These are phyloP conservation scores for Plantago coronopus DNA, from an alignment of 305 asterid genomes.

Conservation along the genomic window DNA sequence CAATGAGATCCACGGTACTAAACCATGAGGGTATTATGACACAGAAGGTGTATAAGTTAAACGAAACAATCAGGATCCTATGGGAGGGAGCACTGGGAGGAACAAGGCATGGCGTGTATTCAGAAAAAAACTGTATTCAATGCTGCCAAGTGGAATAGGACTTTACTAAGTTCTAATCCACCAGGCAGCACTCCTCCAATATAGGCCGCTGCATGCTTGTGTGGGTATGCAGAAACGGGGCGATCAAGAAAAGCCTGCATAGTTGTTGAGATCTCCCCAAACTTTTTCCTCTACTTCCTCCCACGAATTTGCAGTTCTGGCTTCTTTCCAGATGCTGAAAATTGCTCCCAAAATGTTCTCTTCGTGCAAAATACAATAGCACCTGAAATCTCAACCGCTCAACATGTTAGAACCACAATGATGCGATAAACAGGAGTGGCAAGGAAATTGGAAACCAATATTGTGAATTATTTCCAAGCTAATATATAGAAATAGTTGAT, in stretches of 20 bases:
- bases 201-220: too few species aligned
- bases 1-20: background rate
- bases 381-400: slow-evolving; percentile 40
- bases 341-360: slow-evolving; percentile 85
- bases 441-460: background rate
- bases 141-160: background rate
- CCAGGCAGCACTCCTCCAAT: background rate
- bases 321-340: slow-evolving; percentile 75
- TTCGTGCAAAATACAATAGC: slow-evolving; percentile 75
- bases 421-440: background rate
- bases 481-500: background rate
- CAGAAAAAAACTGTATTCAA: background rate
- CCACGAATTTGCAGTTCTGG: slow-evolving; percentile 71
- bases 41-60: background rate
- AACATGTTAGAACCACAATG: background rate
- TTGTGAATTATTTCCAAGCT: background rate
- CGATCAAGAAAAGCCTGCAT: slow-evolving; percentile 33
- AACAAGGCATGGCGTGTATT: background rate
- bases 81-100: background rate
- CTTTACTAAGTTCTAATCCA: background rate
- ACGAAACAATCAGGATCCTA: too few species aligned
- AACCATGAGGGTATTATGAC: background rate
- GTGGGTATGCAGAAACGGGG: background rate
- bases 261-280: slow-evolving; percentile 76
- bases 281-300: slow-evolving; percentile 87